Percentiles rank a stretch among this genome's conserved stretches.
phyloP scores from a whole-genome alignment of 768 basidiomycete genomes.

The Lactarius trivialis region DNA sequence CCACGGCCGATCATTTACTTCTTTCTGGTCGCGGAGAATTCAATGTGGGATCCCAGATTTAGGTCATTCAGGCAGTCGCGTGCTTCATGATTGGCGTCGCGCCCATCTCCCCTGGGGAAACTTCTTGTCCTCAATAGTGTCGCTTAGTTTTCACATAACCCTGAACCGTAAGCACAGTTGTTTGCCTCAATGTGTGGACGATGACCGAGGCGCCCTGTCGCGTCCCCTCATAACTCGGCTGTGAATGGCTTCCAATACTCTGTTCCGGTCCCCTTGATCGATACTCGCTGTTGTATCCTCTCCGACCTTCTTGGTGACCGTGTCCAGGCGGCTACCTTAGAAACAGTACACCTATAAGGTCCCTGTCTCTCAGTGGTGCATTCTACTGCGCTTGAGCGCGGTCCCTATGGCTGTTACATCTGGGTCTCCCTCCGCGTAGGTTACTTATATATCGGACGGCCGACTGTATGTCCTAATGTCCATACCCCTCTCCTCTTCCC shows the following conservation, averaged over 20 bases:
- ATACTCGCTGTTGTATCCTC: not conserved
- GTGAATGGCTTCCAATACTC: not conserved
- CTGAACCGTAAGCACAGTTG: constrained; percentile 8
- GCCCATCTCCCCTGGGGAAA: constrained; percentile 13
- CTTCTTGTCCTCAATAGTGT: constrained; percentile 12
- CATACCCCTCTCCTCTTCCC: not conserved
- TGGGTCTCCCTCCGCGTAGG: constrained; percentile 8
- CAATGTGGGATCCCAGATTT: constrained; percentile 16
- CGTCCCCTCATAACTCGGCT: constrained; percentile 20
- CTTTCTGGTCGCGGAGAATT: constrained; percentile 16
- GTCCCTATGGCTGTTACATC: constrained; percentile 4
- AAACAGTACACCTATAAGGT: constrained; percentile 10
- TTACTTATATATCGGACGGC: constrained; percentile 7
- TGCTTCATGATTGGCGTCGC: constrained; percentile 21
- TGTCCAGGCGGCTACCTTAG: constrained; percentile 20
- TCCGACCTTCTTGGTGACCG: constrained; percentile 20
- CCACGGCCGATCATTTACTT: constrained; percentile 21
- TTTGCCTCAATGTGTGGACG: constrained; percentile 12
- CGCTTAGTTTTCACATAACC: constrained; percentile 17
- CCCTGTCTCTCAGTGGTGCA: not conserved
- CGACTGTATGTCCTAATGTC: not conserved
- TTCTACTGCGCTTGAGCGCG: not conserved
- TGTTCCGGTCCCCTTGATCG: constrained; percentile 23
- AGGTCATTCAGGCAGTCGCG: constrained; percentile 11
- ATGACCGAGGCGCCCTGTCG: constrained; percentile 8